Evolutionary conservation across 257 asterid species (phyloP), one percentile per base, ranked within the genome.

Genomic region (Gardenia jasminoides): DNA sequence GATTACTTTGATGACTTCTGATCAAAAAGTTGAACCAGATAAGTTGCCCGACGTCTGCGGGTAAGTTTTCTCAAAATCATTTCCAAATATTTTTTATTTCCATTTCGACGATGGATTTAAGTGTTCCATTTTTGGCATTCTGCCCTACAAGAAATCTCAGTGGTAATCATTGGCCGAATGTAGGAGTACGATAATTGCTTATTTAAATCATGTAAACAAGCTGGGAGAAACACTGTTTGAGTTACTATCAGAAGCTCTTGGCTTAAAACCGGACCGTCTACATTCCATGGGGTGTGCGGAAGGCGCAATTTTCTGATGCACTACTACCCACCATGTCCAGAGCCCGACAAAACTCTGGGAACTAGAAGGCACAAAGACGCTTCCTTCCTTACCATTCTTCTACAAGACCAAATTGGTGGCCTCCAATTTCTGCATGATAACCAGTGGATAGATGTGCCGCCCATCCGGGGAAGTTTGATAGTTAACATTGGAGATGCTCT

Each of bases 341-440:
- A 91, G 68, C 96, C 98, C 5, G 93, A 91, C 75, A 85, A 87
- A n/a, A 86, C 98, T 5, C 16, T 88, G 78, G 98, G 98, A 70
- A 81, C 90, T 0, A 77, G 80, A 84, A 87, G 75, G 28, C 97
- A 93, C 86, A 87, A 96, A 0, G 98, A 93, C 77, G 85, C 91
- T 31, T 80, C 84, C 16, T 80, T 90, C 78, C 7, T 90, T 24
- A 91, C 98, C 2, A 28, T 93, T 82, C 89, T 93, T 33, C 78
- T 89, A 10, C 97, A 91, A n/a, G 93, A 91, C 74, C 90, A 89
- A 10, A 82, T 83, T 3, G 94, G 92, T 0, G 97, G 97, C 77
- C 97, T 93, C 41, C 98, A 91, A 66, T 85, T 87, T 52, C 67
- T 93, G 74, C 91, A 79, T 52, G 74, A 87, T 2, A 84, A 90